These are phyloP conservation scores for Ceratocystis harringtonii DNA, from an alignment of 2,329 filamentous ascomycete genomes.

Conservation along the genomic window DNA sequence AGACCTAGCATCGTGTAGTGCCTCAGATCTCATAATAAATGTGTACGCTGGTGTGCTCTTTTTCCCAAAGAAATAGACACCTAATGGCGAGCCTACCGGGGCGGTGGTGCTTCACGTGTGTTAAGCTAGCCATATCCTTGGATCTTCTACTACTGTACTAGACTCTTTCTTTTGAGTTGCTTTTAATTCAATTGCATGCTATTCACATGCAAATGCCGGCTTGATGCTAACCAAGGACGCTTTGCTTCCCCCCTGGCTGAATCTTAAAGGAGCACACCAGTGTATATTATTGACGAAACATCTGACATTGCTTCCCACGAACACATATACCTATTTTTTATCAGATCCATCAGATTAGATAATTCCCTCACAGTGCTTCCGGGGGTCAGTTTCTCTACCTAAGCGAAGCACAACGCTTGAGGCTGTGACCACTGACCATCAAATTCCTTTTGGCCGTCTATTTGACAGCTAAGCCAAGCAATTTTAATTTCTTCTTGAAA, in stretches of 20 bases:
- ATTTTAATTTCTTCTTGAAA: background rate
- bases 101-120: background rate
- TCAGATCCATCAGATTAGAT: constrained; percentile 38
- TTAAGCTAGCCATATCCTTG: background rate
- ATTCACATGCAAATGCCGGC: background rate
- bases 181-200: background rate
- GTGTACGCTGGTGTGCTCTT: background rate
- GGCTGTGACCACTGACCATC: background rate
- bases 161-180: background rate
- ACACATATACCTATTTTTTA: constrained; percentile 25
- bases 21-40: background rate
- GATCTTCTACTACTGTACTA: background rate
- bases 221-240: background rate
- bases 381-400: background rate
- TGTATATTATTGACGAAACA: background rate
- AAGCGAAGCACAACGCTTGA: background rate
- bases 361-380: constrained; percentile 26
- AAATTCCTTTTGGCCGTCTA: background rate
- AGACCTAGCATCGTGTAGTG: background rate
- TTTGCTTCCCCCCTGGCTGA: background rate
- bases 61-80: background rate
- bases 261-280: background rate
- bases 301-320: background rate
- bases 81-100: background rate
- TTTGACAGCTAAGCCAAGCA: constrained; percentile 5